A percentile compares a stretch with the other conserved stretches of the same genome.
phyloP scores from a whole-genome alignment of 306 rosid species.

The Vigna radiata region DNA sequence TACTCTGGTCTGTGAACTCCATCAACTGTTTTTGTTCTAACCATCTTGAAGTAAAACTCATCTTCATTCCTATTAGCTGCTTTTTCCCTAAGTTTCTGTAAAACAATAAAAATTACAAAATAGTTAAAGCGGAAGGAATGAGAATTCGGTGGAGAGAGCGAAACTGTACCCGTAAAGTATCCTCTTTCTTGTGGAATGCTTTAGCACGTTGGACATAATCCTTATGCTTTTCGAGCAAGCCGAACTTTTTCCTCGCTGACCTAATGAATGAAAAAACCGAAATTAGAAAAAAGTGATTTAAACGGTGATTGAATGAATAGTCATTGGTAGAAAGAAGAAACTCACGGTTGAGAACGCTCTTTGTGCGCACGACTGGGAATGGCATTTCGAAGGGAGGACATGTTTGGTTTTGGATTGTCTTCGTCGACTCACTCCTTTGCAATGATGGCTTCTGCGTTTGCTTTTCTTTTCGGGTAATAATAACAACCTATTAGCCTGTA shows the following conservation, averaged over 20 bases:
- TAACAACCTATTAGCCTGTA: too few species aligned
- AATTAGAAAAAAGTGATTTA: not conserved
- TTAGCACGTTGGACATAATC: conserved; percentile 86
- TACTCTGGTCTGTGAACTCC: conserved; percentile 80
- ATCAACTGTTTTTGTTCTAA: conserved; percentile 56
- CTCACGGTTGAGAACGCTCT: conserved; percentile 87
- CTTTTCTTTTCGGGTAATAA: too few species aligned
- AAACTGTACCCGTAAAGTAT: conserved; percentile 60
- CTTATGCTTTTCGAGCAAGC: conserved; percentile 86
- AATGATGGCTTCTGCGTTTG: not conserved
- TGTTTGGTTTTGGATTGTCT: not conserved
- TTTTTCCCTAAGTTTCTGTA: conserved; percentile 78
- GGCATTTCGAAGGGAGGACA: conserved; percentile 86
- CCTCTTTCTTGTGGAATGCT: conserved; percentile 73
- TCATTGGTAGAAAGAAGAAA: conserved; percentile 12
- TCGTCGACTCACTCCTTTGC: not conserved
- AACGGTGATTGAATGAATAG: not conserved
- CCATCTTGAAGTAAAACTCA: conserved; percentile 88
- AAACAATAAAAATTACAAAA: not conserved
- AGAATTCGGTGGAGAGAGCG: not conserved
- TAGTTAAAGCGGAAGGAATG: not conserved
- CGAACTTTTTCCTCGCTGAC: conserved; percentile 70
- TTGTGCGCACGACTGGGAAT: conserved; percentile 77
- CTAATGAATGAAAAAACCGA: conserved; percentile 45
- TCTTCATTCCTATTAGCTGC: conserved; percentile 75